Evolutionary conservation across 83 land plant genomes (phyloP), one percentile per base, ranked within the genome.

Genomic region (Picea engelmannii): DNA sequence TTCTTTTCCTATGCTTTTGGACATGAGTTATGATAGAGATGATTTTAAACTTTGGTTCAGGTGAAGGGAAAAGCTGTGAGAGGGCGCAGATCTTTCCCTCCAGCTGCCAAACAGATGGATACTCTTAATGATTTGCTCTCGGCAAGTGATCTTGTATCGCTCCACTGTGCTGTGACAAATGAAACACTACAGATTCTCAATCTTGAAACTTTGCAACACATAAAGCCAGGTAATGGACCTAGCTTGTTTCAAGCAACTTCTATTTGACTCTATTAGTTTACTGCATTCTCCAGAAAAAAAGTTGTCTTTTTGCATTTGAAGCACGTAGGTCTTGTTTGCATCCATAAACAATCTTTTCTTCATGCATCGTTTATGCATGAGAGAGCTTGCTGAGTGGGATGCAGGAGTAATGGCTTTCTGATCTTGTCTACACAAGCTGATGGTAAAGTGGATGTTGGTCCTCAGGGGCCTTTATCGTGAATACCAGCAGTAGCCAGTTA

Each of bases 401-500:
- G 64, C 47, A 38, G 64, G 79, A 52, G 17, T 76, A 16, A 9
- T 78, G 60, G 66, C 4, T 78, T 78, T 60, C 35, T 78, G 66
- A 18, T 80, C 13, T 31, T 80, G 69, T 73, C 24, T 17, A 38
- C 18, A 69, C 69, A 80, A 40, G 74, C 79, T 80, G 80, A 80
- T 69, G 10, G 74, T 80, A 5, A 20, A 66, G 66, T 80, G 79
- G 40, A 80, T 80, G 24, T 8, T 31, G 81, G 81, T 55, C 13
- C 5, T 16, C 78, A 96, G 98, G 99, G 68, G 99, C 99, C 62
- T 91, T 92, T 81, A 80, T 98, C 71, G 96, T 98, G 71, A 98
- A 98, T 86, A 96, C 99, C 38, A 93, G 99, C 59, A 98, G 99
- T 89, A 91, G 97, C 84, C 99, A 98, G 76, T 78, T 98, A 47